phyloP scores from a whole-genome alignment of 106 monocot genomes.

The Dendrobium officinale region DNA sequence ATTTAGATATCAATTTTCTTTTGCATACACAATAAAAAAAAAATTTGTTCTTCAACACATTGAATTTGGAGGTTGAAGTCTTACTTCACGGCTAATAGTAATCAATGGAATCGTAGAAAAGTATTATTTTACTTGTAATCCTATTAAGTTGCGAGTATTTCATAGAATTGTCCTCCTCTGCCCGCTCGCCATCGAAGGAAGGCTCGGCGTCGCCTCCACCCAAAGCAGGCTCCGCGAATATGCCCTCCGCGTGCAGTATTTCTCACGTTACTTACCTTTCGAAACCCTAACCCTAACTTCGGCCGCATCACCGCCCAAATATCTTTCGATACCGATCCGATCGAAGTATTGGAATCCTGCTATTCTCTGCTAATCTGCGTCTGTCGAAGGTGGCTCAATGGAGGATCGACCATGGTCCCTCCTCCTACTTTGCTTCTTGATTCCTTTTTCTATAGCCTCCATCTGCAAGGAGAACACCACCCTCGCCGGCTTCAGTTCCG shows the following conservation, averaged over 20 bases:
- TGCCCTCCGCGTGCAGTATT: not conserved
- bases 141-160: too few species aligned
- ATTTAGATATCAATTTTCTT: too few species aligned
- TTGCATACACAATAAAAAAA: too few species aligned
- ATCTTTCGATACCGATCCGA: not conserved
- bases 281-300: constrained; percentile 14
- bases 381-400: constrained; percentile 12
- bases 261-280: not conserved
- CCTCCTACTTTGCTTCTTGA: constrained; percentile 9
- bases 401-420: constrained; percentile 3
- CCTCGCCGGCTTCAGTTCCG: constrained; percentile 42
- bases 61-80: too few species aligned
- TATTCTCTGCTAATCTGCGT: not conserved
- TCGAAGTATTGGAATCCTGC: not conserved
- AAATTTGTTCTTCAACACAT: too few species aligned
- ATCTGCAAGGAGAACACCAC: constrained; percentile 24
- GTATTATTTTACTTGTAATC: too few species aligned
- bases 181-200: not conserved
- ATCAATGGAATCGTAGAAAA: too few species aligned
- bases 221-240: not conserved
- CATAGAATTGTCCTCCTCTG: not conserved
- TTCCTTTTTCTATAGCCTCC: constrained; percentile 1
- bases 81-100: too few species aligned
- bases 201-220: not conserved
- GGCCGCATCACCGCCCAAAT: too few species aligned